phyloP scores from a whole-genome alignment of 306 rosid species.

The Medicago ruthenica region DNA sequence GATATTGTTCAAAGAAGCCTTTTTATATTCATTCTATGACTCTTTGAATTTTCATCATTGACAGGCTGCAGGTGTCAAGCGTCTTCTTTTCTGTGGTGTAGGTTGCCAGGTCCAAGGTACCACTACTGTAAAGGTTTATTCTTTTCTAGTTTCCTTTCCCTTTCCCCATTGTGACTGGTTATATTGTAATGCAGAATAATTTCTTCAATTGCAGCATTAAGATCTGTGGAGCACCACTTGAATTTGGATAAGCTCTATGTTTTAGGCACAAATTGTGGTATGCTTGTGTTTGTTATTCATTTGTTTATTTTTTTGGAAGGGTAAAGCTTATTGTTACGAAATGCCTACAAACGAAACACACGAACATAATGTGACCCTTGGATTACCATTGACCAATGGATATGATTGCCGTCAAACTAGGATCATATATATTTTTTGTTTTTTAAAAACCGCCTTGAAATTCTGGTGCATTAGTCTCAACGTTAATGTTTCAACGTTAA shows the following conservation, averaged over 20 bases:
- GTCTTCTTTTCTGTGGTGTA: constrained; percentile 98
- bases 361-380: no score
- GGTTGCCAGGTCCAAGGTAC: constrained; percentile 99
- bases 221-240: constrained; percentile 90
- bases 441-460: no score
- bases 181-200: constrained; percentile 94
- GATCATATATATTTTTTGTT: no score
- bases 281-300: constrained; percentile 30
- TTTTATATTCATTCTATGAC: constrained; percentile 22
- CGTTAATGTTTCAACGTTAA: no score
- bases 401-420: no score
- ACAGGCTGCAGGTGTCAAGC: constrained; percentile 95
- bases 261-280: constrained; percentile 99
- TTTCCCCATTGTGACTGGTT: constrained; percentile 77
- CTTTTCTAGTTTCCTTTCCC: constrained; percentile 25
- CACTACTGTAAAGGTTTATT: constrained; percentile 29
- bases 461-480: no score
- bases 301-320: neutral
- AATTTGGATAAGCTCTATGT: constrained; percentile 97
- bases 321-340: no score
- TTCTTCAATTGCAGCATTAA: constrained; percentile 95
- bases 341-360: no score
- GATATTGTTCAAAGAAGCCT: neutral
- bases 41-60: constrained; percentile 38
- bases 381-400: no score